A percentile compares a stretch with the other conserved stretches of the same genome.
Conservation (phyloP, 1,284 basidiomycete species). For the Volvariella surrecta region DNA sequence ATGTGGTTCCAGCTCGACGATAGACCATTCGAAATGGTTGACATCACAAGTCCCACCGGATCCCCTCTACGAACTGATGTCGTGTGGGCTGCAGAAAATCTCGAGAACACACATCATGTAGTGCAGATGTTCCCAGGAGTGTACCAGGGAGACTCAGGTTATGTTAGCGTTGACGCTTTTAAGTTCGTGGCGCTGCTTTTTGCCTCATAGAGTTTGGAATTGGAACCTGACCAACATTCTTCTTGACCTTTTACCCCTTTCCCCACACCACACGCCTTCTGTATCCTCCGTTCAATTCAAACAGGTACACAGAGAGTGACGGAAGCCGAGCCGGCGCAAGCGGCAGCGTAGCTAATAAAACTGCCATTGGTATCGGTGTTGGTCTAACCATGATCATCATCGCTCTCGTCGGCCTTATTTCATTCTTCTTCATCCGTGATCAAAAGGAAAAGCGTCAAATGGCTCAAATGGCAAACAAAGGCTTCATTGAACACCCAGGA, state of each 20-base stretch:
- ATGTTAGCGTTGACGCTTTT: constrained; percentile 1
- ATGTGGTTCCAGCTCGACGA: constrained; percentile 1
- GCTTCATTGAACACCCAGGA: no score
- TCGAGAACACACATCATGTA: not conserved
- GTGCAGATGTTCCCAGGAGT: not conserved
- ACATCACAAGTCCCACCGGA: not conserved
- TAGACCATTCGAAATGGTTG: not conserved
- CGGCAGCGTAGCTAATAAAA: not conserved
- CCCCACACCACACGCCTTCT: no score
- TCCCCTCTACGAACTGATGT: not conserved
- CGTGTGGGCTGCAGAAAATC: not conserved
- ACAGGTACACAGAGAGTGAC: not conserved
- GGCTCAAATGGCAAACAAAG: no score
- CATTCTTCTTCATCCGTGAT: not conserved
- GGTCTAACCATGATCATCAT: not conserved
- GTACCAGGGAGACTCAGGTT: not conserved
- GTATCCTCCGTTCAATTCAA: no score
- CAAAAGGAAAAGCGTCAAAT: no score
- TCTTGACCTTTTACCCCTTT: not conserved
- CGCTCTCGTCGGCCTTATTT: not conserved
- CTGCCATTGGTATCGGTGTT: not conserved
- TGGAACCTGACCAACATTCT: not conserved
- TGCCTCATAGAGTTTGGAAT: no score
- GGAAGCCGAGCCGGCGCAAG: not conserved
- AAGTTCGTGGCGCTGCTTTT: not conserved